Conservation (phyloP, 1,284 basidiomycete species). For the Anthracocystis setariae region DNA sequence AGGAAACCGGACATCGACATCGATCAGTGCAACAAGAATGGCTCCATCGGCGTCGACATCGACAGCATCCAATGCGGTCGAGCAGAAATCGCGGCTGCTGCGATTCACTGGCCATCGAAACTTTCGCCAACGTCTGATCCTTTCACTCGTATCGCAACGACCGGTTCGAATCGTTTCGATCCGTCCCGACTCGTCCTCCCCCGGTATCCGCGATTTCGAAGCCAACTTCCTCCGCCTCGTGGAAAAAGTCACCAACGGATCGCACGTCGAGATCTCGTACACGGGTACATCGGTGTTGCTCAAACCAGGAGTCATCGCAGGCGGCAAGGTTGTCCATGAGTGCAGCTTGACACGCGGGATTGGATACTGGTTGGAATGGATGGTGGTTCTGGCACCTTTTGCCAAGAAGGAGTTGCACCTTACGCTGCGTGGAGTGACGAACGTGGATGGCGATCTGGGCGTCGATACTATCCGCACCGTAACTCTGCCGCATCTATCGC, state of each 20-base stretch:
- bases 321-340: slow-evolving; percentile 84
- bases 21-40: slow-evolving; percentile 5
- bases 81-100: slow-evolving; percentile 63
- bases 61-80: slow-evolving; percentile 7
- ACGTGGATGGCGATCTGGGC: slow-evolving; percentile 72
- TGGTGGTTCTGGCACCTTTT: slow-evolving; percentile 91
- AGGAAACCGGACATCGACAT: background rate
- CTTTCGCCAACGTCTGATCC: slow-evolving; percentile 84
- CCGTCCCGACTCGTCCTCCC: slow-evolving; percentile 88
- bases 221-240: slow-evolving; percentile 87
- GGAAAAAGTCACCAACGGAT: slow-evolving; percentile 94
- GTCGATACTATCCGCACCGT: slow-evolving; percentile 90
- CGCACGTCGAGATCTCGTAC: slow-evolving; percentile 92
- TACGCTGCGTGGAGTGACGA: slow-evolving; percentile 88
- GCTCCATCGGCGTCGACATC: slow-evolving; percentile 23
- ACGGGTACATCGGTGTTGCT: slow-evolving; percentile 76
- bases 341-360: slow-evolving; percentile 86
- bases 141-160: slow-evolving; percentile 88
- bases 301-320: slow-evolving; percentile 89
- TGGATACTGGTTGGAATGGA: slow-evolving; percentile 92
- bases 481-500: slow-evolving; percentile 87
- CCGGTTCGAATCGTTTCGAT: slow-evolving; percentile 88
- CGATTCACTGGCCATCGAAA: slow-evolving; percentile 81
- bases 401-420: slow-evolving; percentile 86
- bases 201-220: slow-evolving; percentile 93